phyloP scores from a whole-genome alignment of 257 asterid species.

The Fraxinus excelsior region DNA sequence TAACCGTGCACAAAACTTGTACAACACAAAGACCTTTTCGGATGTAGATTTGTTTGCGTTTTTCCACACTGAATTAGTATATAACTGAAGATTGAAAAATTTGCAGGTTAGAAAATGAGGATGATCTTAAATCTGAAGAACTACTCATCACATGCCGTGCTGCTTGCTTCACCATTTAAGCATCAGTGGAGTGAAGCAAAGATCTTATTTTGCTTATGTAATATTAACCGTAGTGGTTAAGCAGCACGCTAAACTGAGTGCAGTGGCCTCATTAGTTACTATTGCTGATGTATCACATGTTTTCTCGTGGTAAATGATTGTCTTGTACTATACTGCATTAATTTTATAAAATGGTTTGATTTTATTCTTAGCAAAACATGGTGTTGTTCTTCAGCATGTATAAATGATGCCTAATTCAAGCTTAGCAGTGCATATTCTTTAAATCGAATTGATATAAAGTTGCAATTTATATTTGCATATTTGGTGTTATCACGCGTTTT shows the following conservation, averaged over 20 bases:
- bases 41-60: no score
- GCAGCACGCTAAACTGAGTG: conserved; percentile 1
- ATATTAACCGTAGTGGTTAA: neutral
- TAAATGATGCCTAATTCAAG: neutral
- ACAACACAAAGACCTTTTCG: no score
- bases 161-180: conserved; percentile 3
- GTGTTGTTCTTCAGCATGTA: neutral
- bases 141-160: conserved; percentile 3
- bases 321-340: conserved; percentile 12
- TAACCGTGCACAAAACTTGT: neutral
- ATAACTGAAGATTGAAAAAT: no score
- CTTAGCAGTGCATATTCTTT: neutral
- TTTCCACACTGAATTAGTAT: no score
- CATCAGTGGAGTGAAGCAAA: conserved; percentile 18
- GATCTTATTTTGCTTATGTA: conserved; percentile 24
- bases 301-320: conserved; percentile 13
- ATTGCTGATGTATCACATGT: conserved; percentile 16
- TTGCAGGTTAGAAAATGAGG: conserved; percentile 36
- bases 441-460: neutral
- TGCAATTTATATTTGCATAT: neutral
- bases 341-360: conserved; percentile 17
- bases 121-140: conserved; percentile 8
- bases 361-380: neutral
- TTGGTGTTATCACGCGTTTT: neutral
- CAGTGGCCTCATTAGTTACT: conserved; percentile 15